Evolutionary conservation across 2,329 filamentous ascomycete species (phyloP), one percentile per base, ranked within the genome.

Genomic region (Lasiodiplodia gonubiensis): DNA sequence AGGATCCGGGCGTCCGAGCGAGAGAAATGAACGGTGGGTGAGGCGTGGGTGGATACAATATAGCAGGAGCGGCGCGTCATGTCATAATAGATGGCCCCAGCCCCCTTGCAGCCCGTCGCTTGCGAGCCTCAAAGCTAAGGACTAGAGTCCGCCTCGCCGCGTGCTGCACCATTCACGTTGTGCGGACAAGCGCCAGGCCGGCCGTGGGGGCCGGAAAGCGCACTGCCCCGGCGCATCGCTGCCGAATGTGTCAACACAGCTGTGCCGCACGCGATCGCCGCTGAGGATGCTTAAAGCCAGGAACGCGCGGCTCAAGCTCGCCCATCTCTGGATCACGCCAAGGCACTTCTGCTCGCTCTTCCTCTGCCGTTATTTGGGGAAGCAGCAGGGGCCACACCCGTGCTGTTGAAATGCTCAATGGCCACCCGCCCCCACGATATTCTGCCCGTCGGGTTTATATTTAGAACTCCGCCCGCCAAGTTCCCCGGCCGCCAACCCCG

Each of bases 311-410:
- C 52, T 30, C 30, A 37, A 55, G 27, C n/a, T n/a, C n/a, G n/a
- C n/a, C n/a, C n/a, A n/a, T n/a, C n/a, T n/a, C n/a, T n/a, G n/a
- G n/a, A n/a, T n/a, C n/a, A n/a, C n/a, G n/a, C n/a, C n/a, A n/a
- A n/a, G n/a, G n/a, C n/a, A n/a, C n/a, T n/a, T n/a, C n/a, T n/a
- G n/a, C n/a, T n/a, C n/a, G n/a, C n/a, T n/a, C n/a, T n/a, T n/a
- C n/a, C n/a, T n/a, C n/a, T n/a, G n/a, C n/a, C n/a, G 8, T 39
- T 60, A 60, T 60, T 60, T 48, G 37, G 37, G 55, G 55, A 60
- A 48, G 55, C 30, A 33, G 30, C 30, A 10, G 7, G 30, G 30
- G 30, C 30, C 30, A 10, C 30, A 8, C 30, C 30, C 30, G 30
- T 46, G 55, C 39, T 7, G 23, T 48, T 33, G 55, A 60, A 33